Base-by-base conservation (phyloP, 148 eudicot genomes). In the Rhododendron molle region DNA sequence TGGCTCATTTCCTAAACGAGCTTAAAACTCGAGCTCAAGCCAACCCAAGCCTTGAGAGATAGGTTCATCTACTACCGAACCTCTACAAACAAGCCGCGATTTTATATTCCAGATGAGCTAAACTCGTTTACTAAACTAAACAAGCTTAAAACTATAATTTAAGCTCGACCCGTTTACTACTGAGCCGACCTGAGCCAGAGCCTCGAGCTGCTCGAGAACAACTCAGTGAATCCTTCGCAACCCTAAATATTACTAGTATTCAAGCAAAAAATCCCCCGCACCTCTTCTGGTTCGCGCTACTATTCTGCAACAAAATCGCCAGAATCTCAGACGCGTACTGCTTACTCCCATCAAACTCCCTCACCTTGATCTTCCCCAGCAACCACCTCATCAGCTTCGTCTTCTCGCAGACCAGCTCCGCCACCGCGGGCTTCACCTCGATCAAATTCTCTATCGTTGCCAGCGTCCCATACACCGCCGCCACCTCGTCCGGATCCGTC, bases 271-370 rank as follows among this genome's bases (percentile, higher is more conserved):
- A n/a, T 65, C 11, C 13, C 14, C 30, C 36, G 26, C 36, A 28
- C 74, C 95, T 88, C 91, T 93, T 95, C 91, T 97, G 99, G 87
- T 97, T 97, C 1, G 90, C 96, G 1, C 83, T 80, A 76, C 99
- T 94, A 52, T 87, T 97, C 94, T 97, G 99, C 89, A 97, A 84
- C 96, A 97, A 88, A 89, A 97, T 97, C 1, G 99, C 99, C 88
- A 97, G 83, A 18, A 97, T 93, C 91, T 97, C 99, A 7, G 98
- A 97, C 15, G 99, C 94, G 28, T 95, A 94, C 92, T 94, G 98
- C 90, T 97, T 97, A 85, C 93, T 97, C 67, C 98, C 92, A 86
- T 97, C 99, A 83, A 97, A 97, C 44, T 97, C 99, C 78, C 94
- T 92, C n/a, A 93, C 88, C 87, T 94, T 97, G 56, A 97, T 93